A percentile compares a stretch with the other conserved stretches of the same genome.
Evolutionary conservation across 257 asterid species (phyloP).

Genomic region (Salvia hispanica): DNA sequence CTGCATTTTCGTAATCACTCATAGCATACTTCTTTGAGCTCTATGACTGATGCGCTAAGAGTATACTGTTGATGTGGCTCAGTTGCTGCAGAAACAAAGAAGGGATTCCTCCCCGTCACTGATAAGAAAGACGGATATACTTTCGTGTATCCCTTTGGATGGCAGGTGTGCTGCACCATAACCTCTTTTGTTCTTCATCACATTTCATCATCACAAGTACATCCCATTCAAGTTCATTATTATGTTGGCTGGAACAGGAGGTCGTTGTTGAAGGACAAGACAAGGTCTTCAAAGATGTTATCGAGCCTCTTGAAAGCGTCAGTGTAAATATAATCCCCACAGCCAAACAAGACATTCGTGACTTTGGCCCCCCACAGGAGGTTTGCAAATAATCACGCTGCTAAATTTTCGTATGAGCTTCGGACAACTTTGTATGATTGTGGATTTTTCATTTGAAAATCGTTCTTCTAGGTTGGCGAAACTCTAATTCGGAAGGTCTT

Average conservation of each 20-base stretch:
- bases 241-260: constrained; percentile 53
- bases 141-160: constrained; percentile 43
- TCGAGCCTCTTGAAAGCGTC: constrained; percentile 93
- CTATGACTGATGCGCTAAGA: constrained; percentile 52
- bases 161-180: constrained; percentile 42
- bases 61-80: constrained; percentile 66
- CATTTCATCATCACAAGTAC: neutral
- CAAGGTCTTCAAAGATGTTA: constrained; percentile 94
- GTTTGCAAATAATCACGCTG: too few relatives aligned
- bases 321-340: constrained; percentile 82
- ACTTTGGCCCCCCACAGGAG: constrained; percentile 40
- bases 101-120: constrained; percentile 70
- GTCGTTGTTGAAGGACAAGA: constrained; percentile 88
- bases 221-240: neutral
- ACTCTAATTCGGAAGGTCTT: constrained; percentile 68
- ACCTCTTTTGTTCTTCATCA: neutral
- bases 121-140: constrained; percentile 87
- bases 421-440: neutral
- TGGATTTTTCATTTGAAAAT: neutral
- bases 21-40: constrained; percentile 13
- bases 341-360: constrained; percentile 77
- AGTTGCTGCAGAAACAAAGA: constrained; percentile 92
- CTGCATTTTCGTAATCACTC: neutral
- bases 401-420: neutral
- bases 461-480: constrained; percentile 69